Base-by-base conservation (phyloP, 305 asterid species). In the Fraxinus latifolia region DNA sequence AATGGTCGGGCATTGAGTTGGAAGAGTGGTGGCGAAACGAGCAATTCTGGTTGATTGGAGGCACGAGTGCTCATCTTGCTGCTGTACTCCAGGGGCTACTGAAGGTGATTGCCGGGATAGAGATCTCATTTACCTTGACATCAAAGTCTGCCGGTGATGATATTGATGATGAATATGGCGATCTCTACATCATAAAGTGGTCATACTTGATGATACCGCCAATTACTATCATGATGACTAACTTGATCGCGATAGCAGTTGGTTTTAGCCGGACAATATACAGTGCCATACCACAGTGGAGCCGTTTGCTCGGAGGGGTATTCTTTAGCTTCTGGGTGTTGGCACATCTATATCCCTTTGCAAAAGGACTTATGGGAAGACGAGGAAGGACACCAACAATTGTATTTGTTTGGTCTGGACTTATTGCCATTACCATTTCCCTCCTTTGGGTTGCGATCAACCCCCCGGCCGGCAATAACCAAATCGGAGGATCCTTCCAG, bases 31-130 rank as follows among this genome's bases (percentile, higher is more conserved):
- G 70, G 70, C 70, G 70, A 19, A 58, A 58, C 5, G 70, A 58
- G 31, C 70, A 58, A 58, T 58, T 58, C 70, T 58, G 70, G 70
- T 19, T 58, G 70, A 58, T 58, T 21, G 70, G 70, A 58, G 70
- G 70, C 70, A 58, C 70, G 14, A 75, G 79, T 39, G 79, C 79
- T 14, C 79, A 75, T 75, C 79, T 75, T 75, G 79, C 79, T 21
- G 79, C 79, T 23, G 79, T 75, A 25, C 79, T 75, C 65, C 79
- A 75, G 37, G 79, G 79, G 14, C 65, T 75, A 42, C 79, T 75
- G 17, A 75, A 75, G 79, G 79, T 75, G 67, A 42, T 75, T 33
- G 77, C 77, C 36, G 77, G 77, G 14, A 33, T 74, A n/a, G 77
- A 74, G 55, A 74, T 74, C 55, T 75, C 79, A 23, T 75, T 75